Base-by-base conservation (phyloP, 345 rosid genomes). In the Murraya paniculata region DNA sequence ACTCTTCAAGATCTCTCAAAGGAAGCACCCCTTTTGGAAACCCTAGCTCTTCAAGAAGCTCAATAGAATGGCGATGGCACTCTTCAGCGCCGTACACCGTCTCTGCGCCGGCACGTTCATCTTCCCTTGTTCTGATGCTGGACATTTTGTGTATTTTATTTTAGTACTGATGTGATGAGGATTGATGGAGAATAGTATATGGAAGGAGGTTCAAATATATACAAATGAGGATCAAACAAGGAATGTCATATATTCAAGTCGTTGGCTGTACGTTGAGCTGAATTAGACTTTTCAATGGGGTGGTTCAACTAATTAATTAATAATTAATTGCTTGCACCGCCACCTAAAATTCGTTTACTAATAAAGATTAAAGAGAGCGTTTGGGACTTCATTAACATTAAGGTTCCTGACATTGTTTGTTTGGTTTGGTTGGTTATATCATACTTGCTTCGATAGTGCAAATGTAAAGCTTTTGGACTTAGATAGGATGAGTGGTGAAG, bases 1-100 rank as follows among this genome's bases (percentile, higher is more conserved):
- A 95, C 80, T 95, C 98, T 64, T 78, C 98, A 10, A 95, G 88
- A 85, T 95, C 93, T 84, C 87, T 80, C 72, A 95, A 79, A 0
- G 98, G 98, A 35, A 95, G 91, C 55, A 93, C 97, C 1, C 97
- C 99, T 72, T 87, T 88, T 6, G 98, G 99, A 79, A 95, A 93
- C 70, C 99, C 99, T 53, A 95, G 84, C 75, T 93, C 97, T 65
- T 89, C 84, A 0, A 95, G 92, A 35, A 95, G 91, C 80, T 92
- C 90, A 13, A 91, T 9, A 2, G 99, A 93, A 64, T 87, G 84
- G 39, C 83, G 72, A 75, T 86, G 75, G 81, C 99, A 95, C 22
- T 89, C 90, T 56, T 91, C 98, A 0, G 90, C 65, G 1, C 98
- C 99, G 4, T 89, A 78, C 73, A 86, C 97, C 5, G 91, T 79